phyloP scores from a whole-genome alignment of 2,329 filamentous ascomycete genomes.

The Colletotrichum falcatum region DNA sequence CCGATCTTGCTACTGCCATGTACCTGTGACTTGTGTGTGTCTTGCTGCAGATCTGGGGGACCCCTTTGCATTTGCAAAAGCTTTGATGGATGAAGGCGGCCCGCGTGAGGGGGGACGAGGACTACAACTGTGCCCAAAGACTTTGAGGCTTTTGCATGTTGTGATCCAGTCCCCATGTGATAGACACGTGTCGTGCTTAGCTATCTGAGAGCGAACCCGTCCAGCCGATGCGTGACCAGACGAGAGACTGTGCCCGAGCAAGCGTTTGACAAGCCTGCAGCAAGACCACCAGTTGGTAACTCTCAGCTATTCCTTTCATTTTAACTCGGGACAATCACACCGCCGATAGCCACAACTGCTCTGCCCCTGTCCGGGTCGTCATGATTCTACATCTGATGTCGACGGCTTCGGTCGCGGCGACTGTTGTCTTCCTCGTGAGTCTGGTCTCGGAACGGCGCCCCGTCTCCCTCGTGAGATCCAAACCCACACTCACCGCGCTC shows the following conservation, averaged over 20 bases:
- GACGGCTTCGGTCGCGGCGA: background rate
- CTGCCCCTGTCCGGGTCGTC: too few species aligned
- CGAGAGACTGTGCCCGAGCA: background rate
- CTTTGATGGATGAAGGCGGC: too few species aligned
- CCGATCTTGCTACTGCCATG: too few species aligned
- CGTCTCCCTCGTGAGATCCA: background rate
- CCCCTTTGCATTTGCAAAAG: too few species aligned
- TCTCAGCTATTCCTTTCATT: too few species aligned
- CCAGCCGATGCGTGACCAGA: background rate
- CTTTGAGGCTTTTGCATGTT: background rate
- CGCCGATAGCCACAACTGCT: background rate
- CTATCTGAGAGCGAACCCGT: background rate
- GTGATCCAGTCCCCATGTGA: background rate
- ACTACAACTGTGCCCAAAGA: too few species aligned
- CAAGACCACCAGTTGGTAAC: background rate
- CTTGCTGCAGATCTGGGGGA: too few species aligned
- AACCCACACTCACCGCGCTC: background rate
- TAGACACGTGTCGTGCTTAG: background rate
- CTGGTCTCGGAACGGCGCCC: background rate
- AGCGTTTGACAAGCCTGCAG: background rate
- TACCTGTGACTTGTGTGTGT: background rate
- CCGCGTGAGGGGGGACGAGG: too few species aligned
- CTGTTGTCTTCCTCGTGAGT: constrained; percentile 1
- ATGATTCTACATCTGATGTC: background rate
- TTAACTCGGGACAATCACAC: background rate